Evolutionary conservation across 768 basidiomycete species (phyloP).

Genomic region (Cubamyces lactineus): DNA sequence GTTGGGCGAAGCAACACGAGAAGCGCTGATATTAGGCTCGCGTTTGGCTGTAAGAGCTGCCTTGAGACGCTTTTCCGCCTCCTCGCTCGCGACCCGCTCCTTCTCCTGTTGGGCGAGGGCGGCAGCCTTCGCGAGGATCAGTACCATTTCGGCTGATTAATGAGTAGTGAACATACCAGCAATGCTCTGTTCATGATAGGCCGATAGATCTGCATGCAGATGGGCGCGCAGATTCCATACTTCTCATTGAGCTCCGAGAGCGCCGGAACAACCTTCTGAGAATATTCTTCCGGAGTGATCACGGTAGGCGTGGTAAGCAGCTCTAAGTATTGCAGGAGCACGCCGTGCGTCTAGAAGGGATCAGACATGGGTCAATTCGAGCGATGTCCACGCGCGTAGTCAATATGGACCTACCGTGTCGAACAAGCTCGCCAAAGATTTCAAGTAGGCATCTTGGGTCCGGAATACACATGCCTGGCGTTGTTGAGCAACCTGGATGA

Average conservation of each 20-base stretch:
- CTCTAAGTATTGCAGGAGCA: conserved; percentile 90
- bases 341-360: conserved; percentile 75
- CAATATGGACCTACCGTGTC: conserved; percentile 70
- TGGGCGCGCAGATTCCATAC: conserved; percentile 81
- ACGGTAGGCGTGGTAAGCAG: conserved; percentile 76
- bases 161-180: conserved; percentile 56
- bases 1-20: conserved; percentile 68
- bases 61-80: conserved; percentile 80
- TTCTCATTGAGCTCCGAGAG: conserved; percentile 70
- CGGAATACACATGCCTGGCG: conserved; percentile 83
- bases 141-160: too few relatives aligned
- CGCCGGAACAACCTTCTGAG: conserved; percentile 72
- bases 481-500: conserved; percentile 91
- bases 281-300: conserved; percentile 72
- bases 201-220: conserved; percentile 93
- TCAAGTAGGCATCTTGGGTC: conserved; percentile 75
- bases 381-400: conserved; percentile 14
- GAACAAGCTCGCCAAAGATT: conserved; percentile 84
- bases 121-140: conserved; percentile 45
- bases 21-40: conserved; percentile 57
- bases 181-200: conserved; percentile 72
- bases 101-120: conserved; percentile 70
- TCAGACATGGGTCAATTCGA: neutral
- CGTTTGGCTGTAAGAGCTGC: conserved; percentile 79
- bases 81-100: conserved; percentile 69